Evolutionary conservation across 306 rosid species (phyloP).

Genomic region (Neltuma alba): DNA sequence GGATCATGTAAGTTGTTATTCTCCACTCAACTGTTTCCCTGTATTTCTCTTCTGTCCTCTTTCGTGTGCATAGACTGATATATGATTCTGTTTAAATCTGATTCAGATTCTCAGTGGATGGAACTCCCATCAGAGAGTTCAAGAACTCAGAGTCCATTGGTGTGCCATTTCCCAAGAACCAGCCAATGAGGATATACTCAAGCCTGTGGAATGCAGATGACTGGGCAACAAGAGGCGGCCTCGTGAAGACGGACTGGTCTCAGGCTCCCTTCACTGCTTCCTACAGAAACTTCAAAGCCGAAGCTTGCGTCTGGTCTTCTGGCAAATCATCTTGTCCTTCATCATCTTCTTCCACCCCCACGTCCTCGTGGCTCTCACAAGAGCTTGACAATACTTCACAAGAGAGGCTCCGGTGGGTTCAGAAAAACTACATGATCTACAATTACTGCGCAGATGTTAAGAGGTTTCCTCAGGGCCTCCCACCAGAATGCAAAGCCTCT

Average conservation of each 20-base stretch:
- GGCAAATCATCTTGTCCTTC: slow-evolving; percentile 47
- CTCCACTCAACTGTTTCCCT: neutral
- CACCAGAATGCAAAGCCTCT: slow-evolving; percentile 41
- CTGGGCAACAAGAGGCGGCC: slow-evolving; percentile 88
- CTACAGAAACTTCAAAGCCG: slow-evolving; percentile 61
- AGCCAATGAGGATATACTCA: slow-evolving; percentile 63
- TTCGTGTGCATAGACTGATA: neutral
- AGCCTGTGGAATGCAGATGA: slow-evolving; percentile 86
- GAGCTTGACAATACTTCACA: slow-evolving; percentile 48
- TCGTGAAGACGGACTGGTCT: slow-evolving; percentile 70
- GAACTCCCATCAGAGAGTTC: slow-evolving; percentile 74
- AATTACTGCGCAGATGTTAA: slow-evolving; percentile 58
- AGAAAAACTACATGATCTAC: slow-evolving; percentile 63
- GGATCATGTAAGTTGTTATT: slow-evolving; percentile 49
- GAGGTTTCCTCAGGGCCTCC: slow-evolving; percentile 64
- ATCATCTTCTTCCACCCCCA: slow-evolving; percentile 1
- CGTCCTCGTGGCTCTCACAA: slow-evolving; percentile 45
- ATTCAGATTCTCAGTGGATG: slow-evolving; percentile 68
- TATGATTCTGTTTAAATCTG: no score
- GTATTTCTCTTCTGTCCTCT: no score
- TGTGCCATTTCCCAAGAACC: slow-evolving; percentile 58
- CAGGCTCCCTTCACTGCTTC: slow-evolving; percentile 66
- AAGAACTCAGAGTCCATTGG: slow-evolving; percentile 65
- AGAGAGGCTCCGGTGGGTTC: slow-evolving; percentile 56
- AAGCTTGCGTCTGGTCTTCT: slow-evolving; percentile 46